phyloP scores from a whole-genome alignment of 2,329 filamentous ascomycete species.

The Curvularia sp. region DNA sequence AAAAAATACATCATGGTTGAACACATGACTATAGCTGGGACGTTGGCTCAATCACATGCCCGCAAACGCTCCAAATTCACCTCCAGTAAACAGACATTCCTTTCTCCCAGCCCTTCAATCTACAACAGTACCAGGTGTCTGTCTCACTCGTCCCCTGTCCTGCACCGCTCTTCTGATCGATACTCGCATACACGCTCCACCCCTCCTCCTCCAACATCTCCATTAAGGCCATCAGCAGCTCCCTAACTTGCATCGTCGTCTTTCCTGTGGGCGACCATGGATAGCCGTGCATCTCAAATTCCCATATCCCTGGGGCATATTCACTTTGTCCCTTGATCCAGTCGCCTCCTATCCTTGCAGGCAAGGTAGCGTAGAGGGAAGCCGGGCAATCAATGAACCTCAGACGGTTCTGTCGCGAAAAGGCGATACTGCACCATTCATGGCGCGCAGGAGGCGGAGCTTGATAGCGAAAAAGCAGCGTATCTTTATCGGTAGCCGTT shows the following conservation, averaged over 20 bases:
- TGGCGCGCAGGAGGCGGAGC: slow-evolving; percentile 43
- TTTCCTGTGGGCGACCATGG: slow-evolving; percentile 45
- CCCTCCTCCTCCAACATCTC: slow-evolving; percentile 43
- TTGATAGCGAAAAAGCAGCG: slow-evolving; percentile 51
- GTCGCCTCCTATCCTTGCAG: slow-evolving; percentile 17
- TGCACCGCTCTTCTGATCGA: slow-evolving; percentile 43
- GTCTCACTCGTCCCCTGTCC: slow-evolving; percentile 29
- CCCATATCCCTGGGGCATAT: slow-evolving; percentile 24
- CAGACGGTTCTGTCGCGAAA: slow-evolving; percentile 37
- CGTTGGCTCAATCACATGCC: background rate
- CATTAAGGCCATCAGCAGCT: slow-evolving; percentile 45
- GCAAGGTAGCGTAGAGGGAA: slow-evolving; percentile 19
- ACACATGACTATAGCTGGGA: background rate
- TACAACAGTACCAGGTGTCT: slow-evolving; percentile 39
- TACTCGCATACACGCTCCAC: slow-evolving; percentile 52
- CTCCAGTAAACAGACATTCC: slow-evolving; percentile 32
- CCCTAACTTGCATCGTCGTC: slow-evolving; percentile 48
- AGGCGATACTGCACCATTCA: slow-evolving; percentile 51
- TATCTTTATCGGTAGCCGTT: slow-evolving; percentile 37
- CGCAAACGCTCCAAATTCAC: background rate
- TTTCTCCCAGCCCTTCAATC: slow-evolving; percentile 28
- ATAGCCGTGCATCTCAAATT: slow-evolving; percentile 48
- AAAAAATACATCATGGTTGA: slow-evolving; percentile 4
- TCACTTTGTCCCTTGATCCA: slow-evolving; percentile 21
- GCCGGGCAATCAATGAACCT: slow-evolving; percentile 43